Evolutionary conservation across 768 basidiomycete genomes (phyloP).

Genomic region (Hydnomerulius pinastri): DNA sequence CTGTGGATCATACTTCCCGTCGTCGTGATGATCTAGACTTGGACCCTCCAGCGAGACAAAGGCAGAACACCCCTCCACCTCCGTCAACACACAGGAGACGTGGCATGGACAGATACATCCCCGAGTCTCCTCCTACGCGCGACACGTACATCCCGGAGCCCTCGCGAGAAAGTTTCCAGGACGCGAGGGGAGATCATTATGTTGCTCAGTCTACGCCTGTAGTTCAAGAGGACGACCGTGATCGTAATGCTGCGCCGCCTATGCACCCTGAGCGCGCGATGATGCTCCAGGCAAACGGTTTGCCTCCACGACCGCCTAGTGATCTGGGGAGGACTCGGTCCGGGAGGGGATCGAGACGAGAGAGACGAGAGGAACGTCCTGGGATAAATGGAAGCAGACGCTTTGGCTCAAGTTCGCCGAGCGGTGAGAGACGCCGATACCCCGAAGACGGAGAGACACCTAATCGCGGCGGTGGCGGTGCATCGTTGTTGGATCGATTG

Average conservation of each 20-base stretch:
- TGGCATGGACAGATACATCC: conserved; percentile 4
- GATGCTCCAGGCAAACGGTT: conserved; percentile 27
- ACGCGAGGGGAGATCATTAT: conserved; percentile 5
- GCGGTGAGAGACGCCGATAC: conserved; percentile 13
- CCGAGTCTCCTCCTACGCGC: conserved; percentile 7
- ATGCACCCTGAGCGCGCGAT: conserved; percentile 36
- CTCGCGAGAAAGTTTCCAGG: conserved; percentile 11
- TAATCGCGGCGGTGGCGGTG: conserved; percentile 22
- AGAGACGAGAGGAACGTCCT: conserved; percentile 18
- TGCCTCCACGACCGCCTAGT: conserved; percentile 30
- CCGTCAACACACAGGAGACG: conserved; percentile 6
- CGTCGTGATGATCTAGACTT: conserved; percentile 1
- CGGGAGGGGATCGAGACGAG: conserved; percentile 19
- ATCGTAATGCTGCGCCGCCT: conserved; percentile 12
- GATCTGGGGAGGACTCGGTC: conserved; percentile 14
- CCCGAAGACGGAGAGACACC: conserved; percentile 10
- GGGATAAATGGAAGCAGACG: conserved; percentile 11
- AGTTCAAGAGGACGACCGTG: conserved; percentile 8
- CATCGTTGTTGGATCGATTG: conserved; percentile 42
- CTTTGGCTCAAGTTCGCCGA: conserved; percentile 15
- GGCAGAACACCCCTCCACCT: conserved; percentile 1
- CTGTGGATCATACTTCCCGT: not conserved
- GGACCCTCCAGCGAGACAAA: conserved; percentile 9
- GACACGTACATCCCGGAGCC: conserved; percentile 12
- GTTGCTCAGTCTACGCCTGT: conserved; percentile 1